Evolutionary conservation across 352 stramenopile species (phyloP), one percentile per base, ranked within the genome.

Genomic region (Globisporangium canariense): DNA sequence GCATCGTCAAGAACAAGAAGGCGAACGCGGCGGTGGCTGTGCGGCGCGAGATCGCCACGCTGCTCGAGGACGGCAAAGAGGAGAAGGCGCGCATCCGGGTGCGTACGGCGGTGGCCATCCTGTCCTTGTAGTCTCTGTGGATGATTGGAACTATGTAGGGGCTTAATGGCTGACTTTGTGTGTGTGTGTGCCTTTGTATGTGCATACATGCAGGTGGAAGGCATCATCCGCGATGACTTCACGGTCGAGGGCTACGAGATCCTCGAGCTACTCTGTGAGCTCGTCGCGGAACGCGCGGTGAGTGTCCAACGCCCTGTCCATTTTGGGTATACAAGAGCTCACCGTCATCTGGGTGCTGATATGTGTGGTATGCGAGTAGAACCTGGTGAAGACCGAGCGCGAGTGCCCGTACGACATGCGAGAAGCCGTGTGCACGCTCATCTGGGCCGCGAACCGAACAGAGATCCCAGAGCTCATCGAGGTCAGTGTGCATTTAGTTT

Each of bases 221-320:
- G 87, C 10, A 92, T 99, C 28, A 98, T 99, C 70, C 88, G 93
- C 13, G 94, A 98, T 50, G 96, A 99, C 69, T 97, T 98, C 66
- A 96, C 92, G 13, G 89, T 98, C 34, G 94, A 99, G 76, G 96
- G 93, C 5, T 98, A 98, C 71, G 94, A 98, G 70, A 97, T 98
- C 67, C 71, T 99, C 32, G 86, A 95, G 66, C 74, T 99, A 14
- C 74, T 97, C 52, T 98, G 95, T 67, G 93, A 98, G 60, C 71
- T 99, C 3, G 61, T 99, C 14, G 83, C 81, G 18, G 94, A 98
- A 73, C 85, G 96, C 56, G 91, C 95, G 65, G 84, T 93, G 62
- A 54, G 79, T 76, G 2, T 4, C 30, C 11, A 20, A 30, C 6
- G 22, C 14, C 20, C 11, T 25, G 22, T 50, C 54, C 28, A 22